Evolutionary conservation across 1,139 yeast species (phyloP).

Genomic region (Sugiyamaella castrensis): DNA sequence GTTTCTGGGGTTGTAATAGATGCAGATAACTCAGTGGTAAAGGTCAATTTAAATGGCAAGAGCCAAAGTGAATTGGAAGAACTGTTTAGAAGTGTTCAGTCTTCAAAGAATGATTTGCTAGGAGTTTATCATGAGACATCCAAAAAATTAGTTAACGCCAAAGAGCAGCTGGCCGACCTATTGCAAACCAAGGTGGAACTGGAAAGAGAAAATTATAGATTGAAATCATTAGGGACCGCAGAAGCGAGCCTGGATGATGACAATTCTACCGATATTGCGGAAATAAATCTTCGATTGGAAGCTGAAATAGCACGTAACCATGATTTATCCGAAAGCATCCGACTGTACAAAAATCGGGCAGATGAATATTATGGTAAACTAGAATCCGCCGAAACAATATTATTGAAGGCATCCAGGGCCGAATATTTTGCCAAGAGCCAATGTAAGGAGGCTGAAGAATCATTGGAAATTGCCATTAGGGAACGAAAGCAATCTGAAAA

Average conservation of each 20-base stretch:
- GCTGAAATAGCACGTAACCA: constrained; percentile 49
- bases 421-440: constrained; percentile 58
- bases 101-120: constrained; percentile 46
- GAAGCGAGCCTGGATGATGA: background rate
- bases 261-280: constrained; percentile 14
- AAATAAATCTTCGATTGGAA: constrained; percentile 50
- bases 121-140: constrained; percentile 57
- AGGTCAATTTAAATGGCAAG: constrained; percentile 25
- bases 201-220: constrained; percentile 45
- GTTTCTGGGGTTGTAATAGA: constrained; percentile 17
- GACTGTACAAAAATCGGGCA: constrained; percentile 66
- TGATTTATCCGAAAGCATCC: constrained; percentile 54
- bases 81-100: constrained; percentile 24
- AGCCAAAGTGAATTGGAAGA: constrained; percentile 28
- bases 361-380: constrained; percentile 72
- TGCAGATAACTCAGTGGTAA: too few relatives aligned
- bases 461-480: constrained; percentile 52
- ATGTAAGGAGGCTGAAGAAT: constrained; percentile 52
- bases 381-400: constrained; percentile 76
- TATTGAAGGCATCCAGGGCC: constrained; percentile 57
- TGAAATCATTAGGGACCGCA: constrained; percentile 21
- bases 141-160: constrained; percentile 47
- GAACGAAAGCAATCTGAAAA: constrained; percentile 61
- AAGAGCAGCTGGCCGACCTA: constrained; percentile 46
- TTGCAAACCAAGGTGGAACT: constrained; percentile 53